These are phyloP conservation scores for Themeda triandra DNA, from an alignment of 176 grass and related monocot genomes.

Conservation along the genomic window DNA sequence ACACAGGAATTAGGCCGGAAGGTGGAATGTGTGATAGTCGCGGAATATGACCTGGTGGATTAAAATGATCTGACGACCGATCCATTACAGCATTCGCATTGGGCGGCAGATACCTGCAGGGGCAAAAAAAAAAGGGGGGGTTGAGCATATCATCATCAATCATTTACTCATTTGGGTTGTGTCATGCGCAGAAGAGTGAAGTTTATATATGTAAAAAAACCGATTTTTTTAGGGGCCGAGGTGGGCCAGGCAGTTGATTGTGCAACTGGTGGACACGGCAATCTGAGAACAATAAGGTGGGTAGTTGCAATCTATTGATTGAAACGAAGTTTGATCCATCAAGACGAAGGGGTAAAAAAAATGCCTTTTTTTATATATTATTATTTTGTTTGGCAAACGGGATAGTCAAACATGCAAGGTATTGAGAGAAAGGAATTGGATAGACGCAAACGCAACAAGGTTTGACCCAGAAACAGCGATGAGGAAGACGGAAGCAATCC, in stretches of 20 bases:
- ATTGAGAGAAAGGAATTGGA: neutral
- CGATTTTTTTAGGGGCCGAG: neutral
- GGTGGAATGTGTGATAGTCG: neutral
- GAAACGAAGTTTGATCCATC: neutral
- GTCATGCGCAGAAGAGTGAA: neutral
- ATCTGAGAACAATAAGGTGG: neutral
- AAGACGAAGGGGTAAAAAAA: neutral
- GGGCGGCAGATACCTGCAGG: neutral
- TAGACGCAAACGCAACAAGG: neutral
- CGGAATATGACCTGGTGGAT: neutral
- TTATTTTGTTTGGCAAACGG: neutral
- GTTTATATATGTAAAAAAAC: neutral
- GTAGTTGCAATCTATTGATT: neutral
- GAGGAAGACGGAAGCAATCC: neutral
- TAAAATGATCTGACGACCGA: neutral
- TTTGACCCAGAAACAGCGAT: neutral
- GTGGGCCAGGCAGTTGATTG: neutral
- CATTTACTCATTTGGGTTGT: neutral
- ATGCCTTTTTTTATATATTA: neutral
- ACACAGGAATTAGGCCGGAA: neutral
- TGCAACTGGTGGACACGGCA: neutral
- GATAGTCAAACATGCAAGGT: neutral
- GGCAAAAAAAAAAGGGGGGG: neutral
- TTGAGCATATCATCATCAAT: neutral
- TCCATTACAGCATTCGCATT: neutral